These are phyloP conservation scores for Pistacia integerrima DNA, from an alignment of 345 rosid genomes.

Conservation along the genomic window DNA sequence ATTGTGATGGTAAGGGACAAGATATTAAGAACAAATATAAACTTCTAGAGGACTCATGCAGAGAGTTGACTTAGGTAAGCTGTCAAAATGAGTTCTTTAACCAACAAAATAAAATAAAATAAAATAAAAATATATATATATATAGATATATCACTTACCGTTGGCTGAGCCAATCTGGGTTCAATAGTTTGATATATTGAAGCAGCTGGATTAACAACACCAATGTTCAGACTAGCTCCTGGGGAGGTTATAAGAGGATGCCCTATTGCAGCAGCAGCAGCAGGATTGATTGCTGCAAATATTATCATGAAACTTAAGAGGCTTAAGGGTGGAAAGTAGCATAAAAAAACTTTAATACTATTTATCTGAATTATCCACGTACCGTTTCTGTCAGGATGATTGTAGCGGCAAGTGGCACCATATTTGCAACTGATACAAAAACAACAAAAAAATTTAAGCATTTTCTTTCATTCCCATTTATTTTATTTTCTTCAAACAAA, in stretches of 20 bases:
- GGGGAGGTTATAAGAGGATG: conserved; percentile 52
- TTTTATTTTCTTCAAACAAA: neutral
- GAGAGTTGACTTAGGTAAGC: neutral
- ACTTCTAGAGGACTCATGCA: neutral
- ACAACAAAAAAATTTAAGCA: conserved; percentile 20
- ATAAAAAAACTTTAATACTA: conserved; percentile 1
- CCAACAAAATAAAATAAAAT: neutral
- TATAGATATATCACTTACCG: conserved; percentile 29
- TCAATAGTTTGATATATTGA: conserved; percentile 68
- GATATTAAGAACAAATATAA: neutral
- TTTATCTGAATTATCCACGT: conserved; percentile 18
- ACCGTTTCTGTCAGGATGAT: conserved; percentile 95
- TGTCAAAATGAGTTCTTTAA: neutral
- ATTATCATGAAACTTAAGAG: conserved; percentile 19
- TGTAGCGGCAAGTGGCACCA: conserved; percentile 89
- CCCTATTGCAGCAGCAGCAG: conserved; percentile 58
- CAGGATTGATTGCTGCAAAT: conserved; percentile 65
- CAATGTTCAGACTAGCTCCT: conserved; percentile 46
- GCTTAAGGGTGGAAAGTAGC: conserved; percentile 1
- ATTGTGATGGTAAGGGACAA: neutral
- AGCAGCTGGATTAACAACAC: conserved; percentile 56
- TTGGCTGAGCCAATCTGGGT: conserved; percentile 41
- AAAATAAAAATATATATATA: neutral
- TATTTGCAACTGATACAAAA: conserved; percentile 77
- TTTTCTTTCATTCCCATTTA: neutral